Conservation (phyloP, 1,284 basidiomycete genomes). For the Cryptococcus sp. region DNA sequence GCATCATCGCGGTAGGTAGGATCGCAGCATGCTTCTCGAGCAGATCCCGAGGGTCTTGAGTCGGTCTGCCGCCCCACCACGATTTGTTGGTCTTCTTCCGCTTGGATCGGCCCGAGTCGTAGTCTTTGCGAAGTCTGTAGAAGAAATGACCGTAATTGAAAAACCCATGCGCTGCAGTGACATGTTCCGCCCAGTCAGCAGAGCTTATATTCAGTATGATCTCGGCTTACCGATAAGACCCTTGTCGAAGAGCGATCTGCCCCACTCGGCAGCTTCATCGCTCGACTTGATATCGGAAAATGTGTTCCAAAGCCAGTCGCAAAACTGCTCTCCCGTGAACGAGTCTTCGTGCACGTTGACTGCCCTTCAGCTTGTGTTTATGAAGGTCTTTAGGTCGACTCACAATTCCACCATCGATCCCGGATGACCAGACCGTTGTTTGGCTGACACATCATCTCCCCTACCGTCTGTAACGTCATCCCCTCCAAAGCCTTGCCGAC, state of each 20-base stretch:
- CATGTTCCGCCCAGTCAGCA: slow-evolving; percentile 54
- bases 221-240: slow-evolving; percentile 59
- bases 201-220: neutral
- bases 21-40: slow-evolving; percentile 19
- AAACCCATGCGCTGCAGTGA: slow-evolving; percentile 68
- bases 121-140: slow-evolving; percentile 74
- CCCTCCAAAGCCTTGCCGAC: slow-evolving; percentile 32
- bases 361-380: slow-evolving; percentile 1
- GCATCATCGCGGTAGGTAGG: slow-evolving; percentile 10
- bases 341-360: slow-evolving; percentile 49
- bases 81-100: slow-evolving; percentile 20
- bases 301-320: slow-evolving; percentile 78
- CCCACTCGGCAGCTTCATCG: slow-evolving; percentile 73
- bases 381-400: slow-evolving; percentile 11
- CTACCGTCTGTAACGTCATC: slow-evolving; percentile 35
- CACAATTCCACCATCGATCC: slow-evolving; percentile 43
- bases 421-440: slow-evolving; percentile 42
- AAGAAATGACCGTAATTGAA: slow-evolving; percentile 77
- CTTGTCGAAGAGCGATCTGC: slow-evolving; percentile 63
- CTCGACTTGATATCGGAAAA: slow-evolving; percentile 76
- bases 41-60: slow-evolving; percentile 14
- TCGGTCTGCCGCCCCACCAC: slow-evolving; percentile 31
- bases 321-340: slow-evolving; percentile 79
- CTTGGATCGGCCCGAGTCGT: slow-evolving; percentile 37
- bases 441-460: slow-evolving; percentile 41